These are phyloP conservation scores for Gossypium schwendimanii DNA, from an alignment of 441 rosid species.

Conservation along the genomic window DNA sequence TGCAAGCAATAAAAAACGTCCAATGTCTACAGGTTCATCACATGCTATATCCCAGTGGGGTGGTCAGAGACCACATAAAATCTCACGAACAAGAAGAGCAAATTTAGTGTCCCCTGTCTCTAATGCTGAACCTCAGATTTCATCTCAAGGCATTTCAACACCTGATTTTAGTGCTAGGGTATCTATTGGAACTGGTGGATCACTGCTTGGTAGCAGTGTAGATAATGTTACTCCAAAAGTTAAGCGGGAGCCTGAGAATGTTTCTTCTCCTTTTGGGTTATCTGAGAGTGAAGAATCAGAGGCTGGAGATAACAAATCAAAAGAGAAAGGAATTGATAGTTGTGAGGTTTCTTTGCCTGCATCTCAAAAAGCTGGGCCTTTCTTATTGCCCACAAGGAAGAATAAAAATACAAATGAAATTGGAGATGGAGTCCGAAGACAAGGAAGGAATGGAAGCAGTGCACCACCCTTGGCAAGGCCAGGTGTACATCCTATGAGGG, in stretches of 20 bases:
- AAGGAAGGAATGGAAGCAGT: slow-evolving; percentile 73
- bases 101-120: slow-evolving; percentile 72
- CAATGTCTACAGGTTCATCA: slow-evolving; percentile 50
- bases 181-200: slow-evolving; percentile 44
- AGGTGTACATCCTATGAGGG: slow-evolving; percentile 42
- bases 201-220: slow-evolving; percentile 33
- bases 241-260: slow-evolving; percentile 58
- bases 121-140: slow-evolving; percentile 49
- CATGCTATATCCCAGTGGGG: slow-evolving; percentile 88
- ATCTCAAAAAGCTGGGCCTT: slow-evolving; percentile 47
- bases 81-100: slow-evolving; percentile 74
- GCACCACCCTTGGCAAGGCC: slow-evolving; percentile 45
- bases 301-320: slow-evolving; percentile 64
- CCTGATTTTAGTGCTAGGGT: slow-evolving; percentile 56
- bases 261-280: slow-evolving; percentile 63
- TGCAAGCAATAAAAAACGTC: slow-evolving; percentile 43
- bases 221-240: slow-evolving; percentile 44
- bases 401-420: slow-evolving; percentile 48
- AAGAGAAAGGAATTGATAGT: slow-evolving; percentile 46
- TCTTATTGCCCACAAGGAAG: slow-evolving; percentile 45
- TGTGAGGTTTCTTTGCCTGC: slow-evolving; percentile 39
- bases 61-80: slow-evolving; percentile 88
- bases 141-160: slow-evolving; percentile 54
- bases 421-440: slow-evolving; percentile 67
- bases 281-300: slow-evolving; percentile 92